Evolutionary conservation across 345 rosid genomes (phyloP).

Genomic region (Ceriops zippeliana): DNA sequence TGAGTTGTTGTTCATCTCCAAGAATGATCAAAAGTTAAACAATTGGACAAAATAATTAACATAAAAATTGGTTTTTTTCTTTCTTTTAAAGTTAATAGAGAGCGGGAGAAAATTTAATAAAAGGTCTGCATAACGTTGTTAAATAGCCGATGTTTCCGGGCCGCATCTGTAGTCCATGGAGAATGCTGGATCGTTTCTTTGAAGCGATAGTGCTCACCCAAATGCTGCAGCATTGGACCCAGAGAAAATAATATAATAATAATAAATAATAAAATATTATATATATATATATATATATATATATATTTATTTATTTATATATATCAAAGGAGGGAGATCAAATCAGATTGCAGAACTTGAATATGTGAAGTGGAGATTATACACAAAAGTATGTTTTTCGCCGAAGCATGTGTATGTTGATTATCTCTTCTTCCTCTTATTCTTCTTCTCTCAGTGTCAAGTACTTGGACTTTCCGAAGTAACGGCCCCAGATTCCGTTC

Average conservation of each 20-base stretch:
- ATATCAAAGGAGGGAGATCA: slow-evolving; percentile 5
- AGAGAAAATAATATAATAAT: not conserved
- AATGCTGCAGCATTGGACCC: slow-evolving; percentile 15
- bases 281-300: not conserved
- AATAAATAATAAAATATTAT: too few relatives aligned
- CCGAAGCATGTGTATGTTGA: slow-evolving; percentile 4
- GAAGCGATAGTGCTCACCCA: slow-evolving; percentile 9
- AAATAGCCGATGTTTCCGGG: slow-evolving; percentile 22
- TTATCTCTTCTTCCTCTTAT: slow-evolving; percentile 15
- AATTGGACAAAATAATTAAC: not conserved
- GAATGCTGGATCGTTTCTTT: slow-evolving; percentile 1
- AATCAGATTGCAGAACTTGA: slow-evolving; percentile 7
- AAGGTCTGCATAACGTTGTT: slow-evolving; percentile 20
- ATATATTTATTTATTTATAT: not conserved
- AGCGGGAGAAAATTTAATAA: slow-evolving; percentile 2
- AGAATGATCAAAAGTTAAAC: slow-evolving; percentile 7
- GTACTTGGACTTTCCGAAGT: slow-evolving; percentile 44
- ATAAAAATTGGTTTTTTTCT: not conserved
- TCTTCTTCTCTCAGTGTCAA: slow-evolving; percentile 17
- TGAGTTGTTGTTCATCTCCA: not conserved
- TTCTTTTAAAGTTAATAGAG: not conserved
- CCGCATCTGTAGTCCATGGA: slow-evolving; percentile 7
- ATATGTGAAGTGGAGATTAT: slow-evolving; percentile 48
- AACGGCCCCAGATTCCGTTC: slow-evolving; percentile 35
- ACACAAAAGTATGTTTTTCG: slow-evolving; percentile 29